These are phyloP conservation scores for Pseudocercospora crystallina DNA, from an alignment of 2,329 filamentous ascomycete genomes.

Conservation along the genomic window DNA sequence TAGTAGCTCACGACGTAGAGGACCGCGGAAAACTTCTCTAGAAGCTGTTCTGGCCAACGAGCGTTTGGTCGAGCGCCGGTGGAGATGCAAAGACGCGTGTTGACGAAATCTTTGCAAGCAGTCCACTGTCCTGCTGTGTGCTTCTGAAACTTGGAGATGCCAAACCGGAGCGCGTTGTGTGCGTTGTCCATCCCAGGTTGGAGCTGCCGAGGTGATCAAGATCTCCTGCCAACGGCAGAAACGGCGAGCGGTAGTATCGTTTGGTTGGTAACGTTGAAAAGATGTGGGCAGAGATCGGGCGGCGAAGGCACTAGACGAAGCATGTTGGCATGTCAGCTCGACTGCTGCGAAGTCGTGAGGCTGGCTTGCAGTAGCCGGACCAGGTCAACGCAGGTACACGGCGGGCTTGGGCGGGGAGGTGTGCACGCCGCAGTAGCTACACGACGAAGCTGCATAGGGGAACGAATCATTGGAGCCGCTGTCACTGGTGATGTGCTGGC, in stretches of 20 bases:
- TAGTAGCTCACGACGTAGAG: no score
- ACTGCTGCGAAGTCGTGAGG: background rate
- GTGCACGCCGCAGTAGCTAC: background rate
- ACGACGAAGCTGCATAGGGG: no score
- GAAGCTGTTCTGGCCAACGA: background rate
- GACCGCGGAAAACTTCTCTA: background rate
- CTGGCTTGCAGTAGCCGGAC: background rate
- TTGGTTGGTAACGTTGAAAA: background rate
- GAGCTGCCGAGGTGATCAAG: constrained; percentile 2
- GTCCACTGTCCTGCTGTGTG: background rate
- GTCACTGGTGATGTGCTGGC: background rate
- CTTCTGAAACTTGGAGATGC: background rate
- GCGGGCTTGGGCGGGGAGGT: background rate
- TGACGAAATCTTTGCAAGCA: background rate
- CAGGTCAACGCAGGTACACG: background rate
- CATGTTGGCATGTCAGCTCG: background rate
- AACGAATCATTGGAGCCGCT: background rate
- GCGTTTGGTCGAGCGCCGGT: background rate
- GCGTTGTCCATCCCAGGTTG: no score
- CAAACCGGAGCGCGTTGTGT: background rate
- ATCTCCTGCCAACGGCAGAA: background rate
- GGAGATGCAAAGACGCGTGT: background rate
- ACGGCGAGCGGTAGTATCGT: background rate
- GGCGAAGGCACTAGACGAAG: background rate
- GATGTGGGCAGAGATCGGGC: background rate